phyloP scores from a whole-genome alignment of 371 early-diverging fungal species.

The Mucor saturninus region DNA sequence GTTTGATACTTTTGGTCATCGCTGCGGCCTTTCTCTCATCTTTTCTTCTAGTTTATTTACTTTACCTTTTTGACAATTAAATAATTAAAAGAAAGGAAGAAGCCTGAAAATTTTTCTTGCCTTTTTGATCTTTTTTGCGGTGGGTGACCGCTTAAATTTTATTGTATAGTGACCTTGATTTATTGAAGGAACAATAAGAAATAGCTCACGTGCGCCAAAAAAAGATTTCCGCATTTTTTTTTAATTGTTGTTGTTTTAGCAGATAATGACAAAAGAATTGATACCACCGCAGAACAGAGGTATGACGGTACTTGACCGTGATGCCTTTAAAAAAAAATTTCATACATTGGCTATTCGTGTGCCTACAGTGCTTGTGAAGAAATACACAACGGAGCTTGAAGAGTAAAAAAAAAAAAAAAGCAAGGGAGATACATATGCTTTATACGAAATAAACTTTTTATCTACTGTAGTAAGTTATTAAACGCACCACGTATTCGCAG shows the following conservation, averaged over 20 bases:
- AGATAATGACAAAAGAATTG: conserved; percentile 1
- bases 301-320: conserved; percentile 59
- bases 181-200: neutral
- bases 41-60: conserved; percentile 3
- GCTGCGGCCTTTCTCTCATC: conserved; percentile 4
- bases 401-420: conserved; percentile 33
- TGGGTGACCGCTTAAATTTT: conserved; percentile 12
- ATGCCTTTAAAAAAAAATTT: conserved; percentile 62
- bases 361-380: conserved; percentile 59
- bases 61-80: conserved; percentile 5
- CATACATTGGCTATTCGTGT: conserved; percentile 66
- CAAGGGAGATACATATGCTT: neutral
- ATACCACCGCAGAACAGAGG: conserved; percentile 54
- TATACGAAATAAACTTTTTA: neutral
- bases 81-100: neutral
- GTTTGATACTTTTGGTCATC: conserved; percentile 31
- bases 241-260: neutral
- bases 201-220: no score
- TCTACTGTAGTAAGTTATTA: conserved; percentile 44
- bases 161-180: neutral
- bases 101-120: neutral
- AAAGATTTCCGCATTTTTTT: neutral
- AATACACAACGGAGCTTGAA: conserved; percentile 53
- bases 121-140: conserved; percentile 1
- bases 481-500: conserved; percentile 73